A percentile compares a stretch with the other conserved stretches of the same genome.
These are phyloP conservation scores for Arxiozyma bovina DNA, from an alignment of 1,139 yeast genomes.

Conservation along the genomic window DNA sequence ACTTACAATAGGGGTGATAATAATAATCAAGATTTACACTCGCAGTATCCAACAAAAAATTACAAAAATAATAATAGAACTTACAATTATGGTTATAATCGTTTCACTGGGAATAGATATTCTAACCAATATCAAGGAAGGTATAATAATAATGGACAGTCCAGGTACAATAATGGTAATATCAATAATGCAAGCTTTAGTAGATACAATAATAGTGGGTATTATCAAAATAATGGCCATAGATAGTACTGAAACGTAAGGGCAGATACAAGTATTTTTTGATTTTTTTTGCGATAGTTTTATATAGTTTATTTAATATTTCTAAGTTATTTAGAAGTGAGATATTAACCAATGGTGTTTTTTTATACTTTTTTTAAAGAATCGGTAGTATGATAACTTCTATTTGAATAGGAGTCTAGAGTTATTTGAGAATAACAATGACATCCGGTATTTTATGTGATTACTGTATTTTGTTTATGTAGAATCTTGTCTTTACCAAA, in stretches of 20 bases:
- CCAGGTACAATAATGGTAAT: neutral
- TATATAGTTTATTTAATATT: too few species aligned
- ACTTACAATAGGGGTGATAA: conserved; percentile 2
- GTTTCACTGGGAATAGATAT: neutral
- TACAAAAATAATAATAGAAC: neutral
- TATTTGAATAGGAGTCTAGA: too few species aligned
- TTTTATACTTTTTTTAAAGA: too few species aligned
- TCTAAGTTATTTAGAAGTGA: too few species aligned
- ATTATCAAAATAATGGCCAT: neutral
- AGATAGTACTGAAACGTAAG: neutral
- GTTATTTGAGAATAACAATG: too few species aligned
- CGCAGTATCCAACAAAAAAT: neutral
- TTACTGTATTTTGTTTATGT: too few species aligned
- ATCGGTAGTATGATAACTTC: too few species aligned
- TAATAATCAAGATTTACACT: neutral
- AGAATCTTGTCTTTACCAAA: too few species aligned
- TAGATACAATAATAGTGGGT: conserved; percentile 1
- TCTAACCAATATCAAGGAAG: neutral
- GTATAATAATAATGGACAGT: neutral
- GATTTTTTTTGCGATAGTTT: too few species aligned
- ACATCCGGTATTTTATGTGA: too few species aligned
- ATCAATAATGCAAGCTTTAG: neutral
- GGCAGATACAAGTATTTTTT: neutral
- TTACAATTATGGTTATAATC: neutral
- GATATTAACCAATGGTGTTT: too few species aligned